phyloP scores from a whole-genome alignment of 2,329 filamentous ascomycete genomes.

The Periconia digitata region DNA sequence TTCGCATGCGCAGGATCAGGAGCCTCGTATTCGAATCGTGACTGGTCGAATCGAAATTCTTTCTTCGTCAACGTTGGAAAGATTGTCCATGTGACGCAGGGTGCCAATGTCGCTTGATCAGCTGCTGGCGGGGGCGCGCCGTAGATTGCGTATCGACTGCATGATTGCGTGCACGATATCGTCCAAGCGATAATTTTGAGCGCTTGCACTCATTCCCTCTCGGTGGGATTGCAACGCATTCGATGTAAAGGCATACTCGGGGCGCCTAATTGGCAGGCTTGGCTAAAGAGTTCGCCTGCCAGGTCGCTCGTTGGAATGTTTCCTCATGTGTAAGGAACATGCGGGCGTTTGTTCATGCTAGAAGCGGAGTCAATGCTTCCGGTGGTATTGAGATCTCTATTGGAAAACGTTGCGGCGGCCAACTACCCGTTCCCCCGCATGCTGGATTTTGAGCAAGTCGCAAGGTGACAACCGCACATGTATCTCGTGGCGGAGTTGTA shows the following conservation, averaged over 20 bases:
- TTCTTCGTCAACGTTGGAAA: background rate
- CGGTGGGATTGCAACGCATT: background rate
- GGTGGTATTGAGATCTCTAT: slow-evolving; percentile 1
- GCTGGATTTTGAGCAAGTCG: slow-evolving; percentile 10
- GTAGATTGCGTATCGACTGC: slow-evolving; percentile 1
- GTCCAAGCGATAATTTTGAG: background rate
- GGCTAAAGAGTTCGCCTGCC: background rate
- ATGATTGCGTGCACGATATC: background rate
- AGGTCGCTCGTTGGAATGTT: background rate
- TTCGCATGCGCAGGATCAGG: background rate
- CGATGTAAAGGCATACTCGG: background rate
- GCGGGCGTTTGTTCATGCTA: background rate
- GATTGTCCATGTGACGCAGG: background rate
- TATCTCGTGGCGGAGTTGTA: slow-evolving; percentile 17
- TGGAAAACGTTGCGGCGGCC: slow-evolving; percentile 2
- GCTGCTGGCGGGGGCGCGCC: background rate
- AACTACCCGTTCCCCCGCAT: slow-evolving; percentile 8
- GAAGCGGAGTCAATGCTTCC: slow-evolving; percentile 6
- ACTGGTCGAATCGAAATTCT: background rate
- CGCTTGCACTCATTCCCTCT: background rate
- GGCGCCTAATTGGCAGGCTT: background rate
- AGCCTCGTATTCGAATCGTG: background rate
- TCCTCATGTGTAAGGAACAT: background rate
- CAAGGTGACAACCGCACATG: slow-evolving; percentile 1
- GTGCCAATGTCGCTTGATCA: background rate